Base-by-base conservation (phyloP, 2,329 filamentous ascomycete species). In the Zymoseptoria crescenta region DNA sequence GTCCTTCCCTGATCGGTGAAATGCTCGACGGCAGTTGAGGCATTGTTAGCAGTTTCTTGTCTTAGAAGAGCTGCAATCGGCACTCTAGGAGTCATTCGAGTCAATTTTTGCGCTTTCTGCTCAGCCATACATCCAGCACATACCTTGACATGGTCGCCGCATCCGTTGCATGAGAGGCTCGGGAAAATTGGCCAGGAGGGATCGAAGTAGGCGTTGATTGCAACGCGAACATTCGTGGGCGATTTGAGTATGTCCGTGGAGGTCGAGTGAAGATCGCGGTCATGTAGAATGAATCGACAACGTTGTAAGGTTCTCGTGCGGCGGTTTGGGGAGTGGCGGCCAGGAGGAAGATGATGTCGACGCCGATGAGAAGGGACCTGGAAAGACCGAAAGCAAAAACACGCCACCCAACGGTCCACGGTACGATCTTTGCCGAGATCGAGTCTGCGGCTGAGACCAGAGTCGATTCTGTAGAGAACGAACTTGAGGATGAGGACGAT, bases 61-160 rank as follows among this genome's bases (percentile, higher is more conserved):
- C 59, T 60, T 29, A 66, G 59, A n/a, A 66, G 63, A 55, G 64
- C 55, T 57, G 62, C 58, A 50, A 66, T 66, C 35, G 64, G 63
- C 58, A 66, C 60, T 49, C 60, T 62, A 55, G 52, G 9, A 9
- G 21, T 41, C 10, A 45, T 24, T 24, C 24, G 16, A 54, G 41
- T 28, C 24, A 21, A 54, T 54, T 35, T 2, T 45, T 16, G 35
- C 13, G 35, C 7, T 16, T 16, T 45, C 35, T 7, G 5, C 35
- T 16, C 35, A 13, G 6, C 35, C n/a, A 16, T 19, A 21, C 6
- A 49, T 8, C 48, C 16, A 51, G n/a, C 53, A 60, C 57, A 30
- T 54, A 66, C 64, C 64, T 60, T 52, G 64, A 66, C 64, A 66
- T 66, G 50, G 59, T 61, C 49, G 54, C 30, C 29, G 54, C 52